Evolutionary conservation across 2,329 filamentous ascomycete genomes (phyloP).

Genomic region (Aschersonia sp.): DNA sequence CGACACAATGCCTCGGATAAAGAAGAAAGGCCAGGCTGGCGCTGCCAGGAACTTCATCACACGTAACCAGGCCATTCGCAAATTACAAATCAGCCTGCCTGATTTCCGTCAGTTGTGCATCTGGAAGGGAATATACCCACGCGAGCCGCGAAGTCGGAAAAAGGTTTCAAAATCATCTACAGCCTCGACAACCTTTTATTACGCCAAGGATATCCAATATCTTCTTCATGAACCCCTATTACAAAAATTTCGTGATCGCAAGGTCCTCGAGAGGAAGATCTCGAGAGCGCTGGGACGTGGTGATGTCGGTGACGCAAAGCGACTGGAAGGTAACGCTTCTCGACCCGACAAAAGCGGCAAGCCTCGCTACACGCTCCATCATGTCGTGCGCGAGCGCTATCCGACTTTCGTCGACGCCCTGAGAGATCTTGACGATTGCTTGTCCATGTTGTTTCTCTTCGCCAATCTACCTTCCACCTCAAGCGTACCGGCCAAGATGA

Average conservation of each 20-base stretch:
- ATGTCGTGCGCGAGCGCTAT: constrained; percentile 96
- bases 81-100: constrained; percentile 90
- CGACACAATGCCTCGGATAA: constrained; percentile 54
- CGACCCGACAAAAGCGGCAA: constrained; percentile 83
- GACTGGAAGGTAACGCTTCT: constrained; percentile 74
- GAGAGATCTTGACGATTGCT: constrained; percentile 86
- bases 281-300: constrained; percentile 80
- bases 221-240: constrained; percentile 92
- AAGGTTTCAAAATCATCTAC: constrained; percentile 89
- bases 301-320: constrained; percentile 76
- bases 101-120: constrained; percentile 98
- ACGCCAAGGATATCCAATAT: constrained; percentile 93
- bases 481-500: constrained; percentile 86
- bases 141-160: constrained; percentile 92
- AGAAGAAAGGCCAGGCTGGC: constrained; percentile 87
- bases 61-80: constrained; percentile 89
- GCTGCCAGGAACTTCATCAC: constrained; percentile 98
- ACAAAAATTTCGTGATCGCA: constrained; percentile 92
- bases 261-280: constrained; percentile 95
- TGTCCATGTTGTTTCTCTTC: constrained; percentile 96
- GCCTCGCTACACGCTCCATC: constrained; percentile 81
- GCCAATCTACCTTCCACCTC: constrained; percentile 86
- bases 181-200: constrained; percentile 82
- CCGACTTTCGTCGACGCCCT: constrained; percentile 92
- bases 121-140: constrained; percentile 98